A percentile compares a stretch with the other conserved stretches of the same genome.
Conservation (phyloP, 805 yeast species). For the Starmerella scarabaei region DNA sequence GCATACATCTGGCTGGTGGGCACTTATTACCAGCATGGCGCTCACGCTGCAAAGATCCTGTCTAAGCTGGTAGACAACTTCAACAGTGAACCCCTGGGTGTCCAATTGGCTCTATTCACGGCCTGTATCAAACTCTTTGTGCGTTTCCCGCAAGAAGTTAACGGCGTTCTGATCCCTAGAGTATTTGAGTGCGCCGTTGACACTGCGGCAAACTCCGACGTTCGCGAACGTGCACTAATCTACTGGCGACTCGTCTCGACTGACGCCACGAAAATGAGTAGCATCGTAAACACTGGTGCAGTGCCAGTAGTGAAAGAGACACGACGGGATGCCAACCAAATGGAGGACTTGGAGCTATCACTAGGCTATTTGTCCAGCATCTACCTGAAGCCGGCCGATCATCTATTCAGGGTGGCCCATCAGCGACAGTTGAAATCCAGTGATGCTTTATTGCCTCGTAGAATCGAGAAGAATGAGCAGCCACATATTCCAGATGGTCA, state of each 20-base stretch:
- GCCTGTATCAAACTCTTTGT: conserved; percentile 61
- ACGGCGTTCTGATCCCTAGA: conserved; percentile 40
- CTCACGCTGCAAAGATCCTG: conserved; percentile 31
- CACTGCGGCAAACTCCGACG: conserved; percentile 65
- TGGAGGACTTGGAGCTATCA: conserved; percentile 72
- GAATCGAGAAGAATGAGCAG: not conserved
- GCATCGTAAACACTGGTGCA: conserved; percentile 43
- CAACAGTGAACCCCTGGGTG: conserved; percentile 54
- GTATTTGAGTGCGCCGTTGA: conserved; percentile 60
- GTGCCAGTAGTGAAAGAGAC: conserved; percentile 62
- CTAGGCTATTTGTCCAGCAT: conserved; percentile 75
- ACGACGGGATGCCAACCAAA: conserved; percentile 49
- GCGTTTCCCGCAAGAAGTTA: conserved; percentile 41
- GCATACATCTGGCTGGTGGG: conserved; percentile 80
- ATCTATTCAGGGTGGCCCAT: conserved; percentile 47
- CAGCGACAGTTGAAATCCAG: conserved; percentile 16
- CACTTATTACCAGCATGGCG: conserved; percentile 31
- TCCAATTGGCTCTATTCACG: conserved; percentile 60
- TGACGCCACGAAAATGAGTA: conserved; percentile 33
- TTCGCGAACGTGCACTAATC: conserved; percentile 71
- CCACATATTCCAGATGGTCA: too few species aligned
- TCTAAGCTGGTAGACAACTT: conserved; percentile 36
- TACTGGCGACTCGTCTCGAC: conserved; percentile 67
- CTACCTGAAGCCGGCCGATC: conserved; percentile 71
- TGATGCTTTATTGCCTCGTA: conserved; percentile 21